phyloP scores from a whole-genome alignment of 371 early-diverging fungal species.

The Mortierella polycephala region DNA sequence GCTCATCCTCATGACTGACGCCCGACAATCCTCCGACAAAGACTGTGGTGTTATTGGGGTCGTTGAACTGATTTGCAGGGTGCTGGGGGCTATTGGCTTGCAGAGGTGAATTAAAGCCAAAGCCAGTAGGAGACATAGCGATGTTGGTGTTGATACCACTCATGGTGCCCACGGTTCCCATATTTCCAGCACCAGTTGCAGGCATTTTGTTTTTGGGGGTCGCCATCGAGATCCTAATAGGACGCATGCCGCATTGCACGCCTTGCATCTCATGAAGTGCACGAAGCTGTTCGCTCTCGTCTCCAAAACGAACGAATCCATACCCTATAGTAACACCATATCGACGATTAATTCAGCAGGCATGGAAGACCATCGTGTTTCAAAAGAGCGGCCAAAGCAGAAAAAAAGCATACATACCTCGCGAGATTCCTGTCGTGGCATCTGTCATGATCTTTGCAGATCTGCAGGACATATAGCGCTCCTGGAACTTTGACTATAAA shows the following conservation, averaged over 20 bases:
- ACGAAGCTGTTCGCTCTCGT: conserved; percentile 77
- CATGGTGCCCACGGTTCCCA: conserved; percentile 15
- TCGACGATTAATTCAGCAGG: not conserved
- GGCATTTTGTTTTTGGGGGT: conserved; percentile 77
- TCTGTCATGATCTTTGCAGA: conserved; percentile 89
- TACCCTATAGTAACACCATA: conserved; percentile 61
- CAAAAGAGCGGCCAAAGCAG: not conserved
- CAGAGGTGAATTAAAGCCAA: conserved; percentile 57
- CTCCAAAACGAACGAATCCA: conserved; percentile 86
- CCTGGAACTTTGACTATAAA: conserved; percentile 61
- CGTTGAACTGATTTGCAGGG: conserved; percentile 59
- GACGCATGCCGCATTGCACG: conserved; percentile 74
- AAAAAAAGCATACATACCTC: conserved; percentile 54
- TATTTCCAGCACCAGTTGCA: conserved; percentile 9
- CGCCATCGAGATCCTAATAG: conserved; percentile 87
- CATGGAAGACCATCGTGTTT: not conserved
- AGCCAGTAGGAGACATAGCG: conserved; percentile 41
- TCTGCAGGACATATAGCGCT: conserved; percentile 73
- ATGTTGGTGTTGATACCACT: conserved; percentile 19
- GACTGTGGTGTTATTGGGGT: conserved; percentile 94
- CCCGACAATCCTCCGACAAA: conserved; percentile 93
- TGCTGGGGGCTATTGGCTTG: conserved; percentile 52
- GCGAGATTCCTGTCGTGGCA: conserved; percentile 74
- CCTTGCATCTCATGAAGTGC: conserved; percentile 87
- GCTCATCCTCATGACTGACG: conserved; percentile 84